Conservation (phyloP, 2,329 filamentous ascomycete genomes). For the Drechslerella coelobrocha region DNA sequence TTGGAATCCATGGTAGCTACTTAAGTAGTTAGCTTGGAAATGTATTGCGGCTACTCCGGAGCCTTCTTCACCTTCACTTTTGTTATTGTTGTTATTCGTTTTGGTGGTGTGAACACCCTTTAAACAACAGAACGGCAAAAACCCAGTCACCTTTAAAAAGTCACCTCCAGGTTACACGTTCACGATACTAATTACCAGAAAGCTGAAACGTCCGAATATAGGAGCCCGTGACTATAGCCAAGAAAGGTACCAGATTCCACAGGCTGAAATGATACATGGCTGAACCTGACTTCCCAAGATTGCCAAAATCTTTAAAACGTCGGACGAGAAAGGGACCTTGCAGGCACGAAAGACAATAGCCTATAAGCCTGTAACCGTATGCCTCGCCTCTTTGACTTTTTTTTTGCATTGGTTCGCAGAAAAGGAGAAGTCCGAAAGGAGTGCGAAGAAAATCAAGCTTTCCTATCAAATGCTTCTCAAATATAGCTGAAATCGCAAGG, state of each 20-base stretch:
- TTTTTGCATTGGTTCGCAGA: background rate
- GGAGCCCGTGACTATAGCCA: too few relatives aligned
- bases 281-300: background rate
- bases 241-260: constrained; percentile 7
- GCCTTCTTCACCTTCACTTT: too few relatives aligned
- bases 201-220: too few relatives aligned
- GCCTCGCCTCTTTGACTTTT: constrained; percentile 24
- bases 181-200: too few relatives aligned
- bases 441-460: constrained; percentile 52
- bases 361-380: constrained; percentile 44
- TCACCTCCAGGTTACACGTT: too few relatives aligned
- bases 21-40: too few relatives aligned
- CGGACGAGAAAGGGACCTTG: background rate
- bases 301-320: constrained; percentile 1
- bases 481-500: background rate
- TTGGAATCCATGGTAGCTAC: too few relatives aligned
- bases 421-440: background rate
- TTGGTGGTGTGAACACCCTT: too few relatives aligned
- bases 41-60: too few relatives aligned
- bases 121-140: too few relatives aligned
- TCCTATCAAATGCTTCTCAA: background rate
- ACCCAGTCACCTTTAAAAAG: too few relatives aligned
- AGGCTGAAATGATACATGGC: background rate
- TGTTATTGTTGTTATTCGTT: too few relatives aligned
- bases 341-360: background rate